Evolutionary conservation across 2,329 filamentous ascomycete species (phyloP).

Genomic region (Calycina herbarum): DNA sequence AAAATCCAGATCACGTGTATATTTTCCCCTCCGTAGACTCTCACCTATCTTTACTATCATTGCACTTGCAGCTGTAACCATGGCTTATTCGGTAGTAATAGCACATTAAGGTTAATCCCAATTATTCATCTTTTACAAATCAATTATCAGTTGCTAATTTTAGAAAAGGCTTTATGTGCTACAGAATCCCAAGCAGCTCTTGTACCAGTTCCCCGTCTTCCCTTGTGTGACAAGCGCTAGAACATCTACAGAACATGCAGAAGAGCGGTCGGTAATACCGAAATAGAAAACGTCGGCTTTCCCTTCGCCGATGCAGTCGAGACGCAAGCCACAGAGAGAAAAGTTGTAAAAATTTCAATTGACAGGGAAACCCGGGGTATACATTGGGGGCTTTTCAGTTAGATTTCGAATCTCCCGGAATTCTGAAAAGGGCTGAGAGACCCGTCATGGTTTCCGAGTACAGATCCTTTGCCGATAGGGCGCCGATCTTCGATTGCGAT

Average conservation of each 20-base stretch:
- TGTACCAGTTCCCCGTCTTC: background rate
- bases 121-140: too few relatives aligned
- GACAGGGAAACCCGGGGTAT: background rate
- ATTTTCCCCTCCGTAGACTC: too few relatives aligned
- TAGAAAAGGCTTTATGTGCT: too few relatives aligned
- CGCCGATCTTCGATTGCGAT: slow-evolving; percentile 1
- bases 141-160: too few relatives aligned
- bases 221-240: slow-evolving; percentile 3
- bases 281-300: slow-evolving; percentile 5
- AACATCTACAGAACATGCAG: slow-evolving; percentile 7
- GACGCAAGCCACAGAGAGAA: background rate
- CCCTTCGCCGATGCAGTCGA: background rate
- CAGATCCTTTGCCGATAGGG: background rate
- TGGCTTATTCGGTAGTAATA: too few relatives aligned
- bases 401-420: background rate
- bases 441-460: background rate
- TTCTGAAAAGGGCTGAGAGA: background rate
- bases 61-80: too few relatives aligned
- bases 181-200: too few relatives aligned
- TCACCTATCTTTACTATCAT: too few relatives aligned
- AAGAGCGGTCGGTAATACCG: slow-evolving; percentile 3
- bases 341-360: slow-evolving; percentile 1
- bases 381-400: too few relatives aligned
- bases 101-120: too few relatives aligned
- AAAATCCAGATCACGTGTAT: too few relatives aligned